Evolutionary conservation across 148 eudicot species (phyloP).

Genomic region (Agrostemma githago): DNA sequence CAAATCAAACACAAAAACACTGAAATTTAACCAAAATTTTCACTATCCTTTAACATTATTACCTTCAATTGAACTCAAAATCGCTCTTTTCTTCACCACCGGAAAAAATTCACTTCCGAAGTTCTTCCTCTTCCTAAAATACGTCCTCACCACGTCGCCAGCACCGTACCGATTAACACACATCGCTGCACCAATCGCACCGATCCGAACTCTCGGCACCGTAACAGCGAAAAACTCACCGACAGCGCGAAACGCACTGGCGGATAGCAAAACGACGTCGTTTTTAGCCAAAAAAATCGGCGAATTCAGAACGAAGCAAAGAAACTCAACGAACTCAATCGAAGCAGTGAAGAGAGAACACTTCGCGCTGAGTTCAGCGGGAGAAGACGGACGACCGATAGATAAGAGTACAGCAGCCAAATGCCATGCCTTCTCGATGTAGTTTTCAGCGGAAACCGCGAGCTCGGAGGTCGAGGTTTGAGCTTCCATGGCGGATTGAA

Average conservation of each 20-base stretch:
- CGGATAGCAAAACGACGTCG: slow-evolving; percentile 36
- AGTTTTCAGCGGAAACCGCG: slow-evolving; percentile 16
- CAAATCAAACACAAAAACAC: not conserved
- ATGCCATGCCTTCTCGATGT: slow-evolving; percentile 53
- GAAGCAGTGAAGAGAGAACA: slow-evolving; percentile 35
- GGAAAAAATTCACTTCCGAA: slow-evolving; percentile 16
- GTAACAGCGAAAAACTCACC: slow-evolving; percentile 30
- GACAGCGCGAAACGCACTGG: slow-evolving; percentile 25
- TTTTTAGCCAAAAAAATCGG: slow-evolving; percentile 37
- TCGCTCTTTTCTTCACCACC: slow-evolving; percentile 27
- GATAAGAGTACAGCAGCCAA: slow-evolving; percentile 36
- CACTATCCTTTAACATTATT: not conserved
- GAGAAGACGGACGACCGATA: slow-evolving; percentile 40
- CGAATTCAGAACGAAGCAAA: slow-evolving; percentile 61
- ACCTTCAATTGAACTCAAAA: slow-evolving; percentile 31
- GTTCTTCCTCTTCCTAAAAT: slow-evolving; percentile 50
- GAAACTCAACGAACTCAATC: slow-evolving; percentile 35
- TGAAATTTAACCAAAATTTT: not conserved
- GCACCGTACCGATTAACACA: slow-evolving; percentile 10
- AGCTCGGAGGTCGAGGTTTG: slow-evolving; percentile 24
- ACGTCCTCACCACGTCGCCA: slow-evolving; percentile 32
- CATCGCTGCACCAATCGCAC: slow-evolving; percentile 11
- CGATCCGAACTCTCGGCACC: slow-evolving; percentile 28
- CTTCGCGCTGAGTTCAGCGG: slow-evolving; percentile 43
- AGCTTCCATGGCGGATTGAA: slow-evolving; percentile 21